Conservation (phyloP, 2,329 filamentous ascomycete species). For the Trichocomaceae sp. region DNA sequence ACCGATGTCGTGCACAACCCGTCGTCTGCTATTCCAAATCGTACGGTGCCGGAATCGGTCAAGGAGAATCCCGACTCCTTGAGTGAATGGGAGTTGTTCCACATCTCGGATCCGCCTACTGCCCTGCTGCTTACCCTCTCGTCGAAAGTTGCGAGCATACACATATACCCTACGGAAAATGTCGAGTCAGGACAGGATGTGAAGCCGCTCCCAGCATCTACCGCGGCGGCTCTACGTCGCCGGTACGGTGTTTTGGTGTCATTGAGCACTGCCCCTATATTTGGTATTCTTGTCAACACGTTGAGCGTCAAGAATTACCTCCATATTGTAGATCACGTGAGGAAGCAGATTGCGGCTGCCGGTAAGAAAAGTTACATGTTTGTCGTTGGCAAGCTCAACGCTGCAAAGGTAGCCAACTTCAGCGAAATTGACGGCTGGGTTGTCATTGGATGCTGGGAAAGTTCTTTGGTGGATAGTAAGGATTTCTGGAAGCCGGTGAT, state of each 20-base stretch:
- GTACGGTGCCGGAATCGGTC: conserved; percentile 55
- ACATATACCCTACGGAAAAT: conserved; percentile 63
- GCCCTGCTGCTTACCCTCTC: conserved; percentile 81
- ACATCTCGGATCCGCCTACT: conserved; percentile 72
- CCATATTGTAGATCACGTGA: conserved; percentile 66
- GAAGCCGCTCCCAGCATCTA: conserved; percentile 45
- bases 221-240: conserved; percentile 61
- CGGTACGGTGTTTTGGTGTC: conserved; percentile 82
- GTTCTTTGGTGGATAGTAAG: conserved; percentile 79
- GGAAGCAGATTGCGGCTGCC: conserved; percentile 63
- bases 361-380: conserved; percentile 96
- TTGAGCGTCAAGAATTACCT: conserved; percentile 89
- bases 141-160: conserved; percentile 69
- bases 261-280: conserved; percentile 72
- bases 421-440: conserved; percentile 94
- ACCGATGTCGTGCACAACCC: conserved; percentile 74
- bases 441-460: conserved; percentile 97
- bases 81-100: conserved; percentile 68
- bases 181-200: conserved; percentile 20
- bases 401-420: conserved; percentile 94
- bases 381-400: conserved; percentile 92
- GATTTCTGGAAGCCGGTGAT: conserved; percentile 84
- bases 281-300: conserved; percentile 94
- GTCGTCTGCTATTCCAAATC: conserved; percentile 74
- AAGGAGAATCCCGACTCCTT: conserved; percentile 45